Percentiles rank a stretch among this genome's conserved stretches.
phyloP scores from a whole-genome alignment of 225 moss, liverwort and hornwort genomes.

The Climacium dendroides region DNA sequence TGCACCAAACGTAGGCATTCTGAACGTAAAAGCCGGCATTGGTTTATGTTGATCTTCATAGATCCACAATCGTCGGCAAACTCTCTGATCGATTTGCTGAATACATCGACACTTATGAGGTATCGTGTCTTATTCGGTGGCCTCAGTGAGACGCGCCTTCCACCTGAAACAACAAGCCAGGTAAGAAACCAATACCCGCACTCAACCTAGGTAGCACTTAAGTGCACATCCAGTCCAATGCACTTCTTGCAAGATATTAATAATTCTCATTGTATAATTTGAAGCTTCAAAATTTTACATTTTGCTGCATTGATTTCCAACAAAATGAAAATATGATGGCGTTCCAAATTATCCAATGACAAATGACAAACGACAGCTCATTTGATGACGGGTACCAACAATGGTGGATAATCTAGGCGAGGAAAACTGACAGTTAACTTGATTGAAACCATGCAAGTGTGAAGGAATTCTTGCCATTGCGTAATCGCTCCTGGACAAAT shows the following conservation, averaged over 20 bases:
- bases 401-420: neutral
- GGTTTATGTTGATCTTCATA: neutral
- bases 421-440: neutral
- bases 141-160: neutral
- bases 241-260: neutral
- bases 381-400: neutral
- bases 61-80: neutral
- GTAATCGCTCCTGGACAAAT: neutral
- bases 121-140: neutral
- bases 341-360: neutral
- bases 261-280: neutral
- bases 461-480: neutral
- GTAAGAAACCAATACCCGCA: neutral
- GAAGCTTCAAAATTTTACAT: too few species aligned
- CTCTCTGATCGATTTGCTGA: neutral
- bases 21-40: neutral
- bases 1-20: neutral
- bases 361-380: neutral
- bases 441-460: neutral
- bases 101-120: neutral
- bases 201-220: neutral
- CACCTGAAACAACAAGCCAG: neutral
- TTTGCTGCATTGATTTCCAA: neutral
- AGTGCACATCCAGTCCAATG: neutral
- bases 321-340: neutral